Conservation (phyloP, 805 yeast genomes). For the Candida broadrunensis region DNA sequence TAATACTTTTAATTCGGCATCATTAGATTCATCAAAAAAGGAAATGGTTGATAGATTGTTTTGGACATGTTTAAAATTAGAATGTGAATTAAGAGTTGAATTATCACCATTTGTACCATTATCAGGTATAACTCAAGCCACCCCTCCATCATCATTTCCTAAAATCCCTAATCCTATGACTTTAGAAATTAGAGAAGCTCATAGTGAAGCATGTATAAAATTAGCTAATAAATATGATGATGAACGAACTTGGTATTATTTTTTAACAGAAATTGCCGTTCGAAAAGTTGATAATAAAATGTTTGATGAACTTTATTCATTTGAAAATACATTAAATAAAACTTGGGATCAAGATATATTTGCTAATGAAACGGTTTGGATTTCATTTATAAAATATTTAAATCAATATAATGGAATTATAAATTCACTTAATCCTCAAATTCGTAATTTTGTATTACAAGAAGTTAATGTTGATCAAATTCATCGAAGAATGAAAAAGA, state of each 20-base stretch:
- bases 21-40: slow-evolving; percentile 5
- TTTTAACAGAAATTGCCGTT: slow-evolving; percentile 37
- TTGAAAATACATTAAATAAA: slow-evolving; percentile 6
- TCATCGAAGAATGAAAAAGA: slow-evolving; percentile 21
- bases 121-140: slow-evolving; percentile 28
- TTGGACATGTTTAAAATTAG: slow-evolving; percentile 36
- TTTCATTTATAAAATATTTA: slow-evolving; percentile 24
- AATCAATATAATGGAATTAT: slow-evolving; percentile 38
- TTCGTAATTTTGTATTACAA: slow-evolving; percentile 28
- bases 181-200: slow-evolving; percentile 10
- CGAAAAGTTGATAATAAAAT: slow-evolving; percentile 36
- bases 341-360: slow-evolving; percentile 26
- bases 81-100: slow-evolving; percentile 33
- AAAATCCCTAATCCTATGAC: slow-evolving; percentile 22
- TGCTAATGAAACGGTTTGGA: slow-evolving; percentile 20
- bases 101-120: slow-evolving; percentile 29
- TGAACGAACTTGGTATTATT: slow-evolving; percentile 35
- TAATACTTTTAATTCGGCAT: slow-evolving; percentile 1
- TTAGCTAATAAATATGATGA: slow-evolving; percentile 23
- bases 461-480: slow-evolving; percentile 30
- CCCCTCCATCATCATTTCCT: slow-evolving; percentile 32
- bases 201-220: slow-evolving; percentile 20
- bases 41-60: slow-evolving; percentile 26
- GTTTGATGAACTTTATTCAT: slow-evolving; percentile 29
- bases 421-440: slow-evolving; percentile 31